Evolutionary conservation across 1,284 basidiomycete genomes (phyloP), one percentile per base, ranked within the genome.

Genomic region (Marasmius tenuissimus): DNA sequence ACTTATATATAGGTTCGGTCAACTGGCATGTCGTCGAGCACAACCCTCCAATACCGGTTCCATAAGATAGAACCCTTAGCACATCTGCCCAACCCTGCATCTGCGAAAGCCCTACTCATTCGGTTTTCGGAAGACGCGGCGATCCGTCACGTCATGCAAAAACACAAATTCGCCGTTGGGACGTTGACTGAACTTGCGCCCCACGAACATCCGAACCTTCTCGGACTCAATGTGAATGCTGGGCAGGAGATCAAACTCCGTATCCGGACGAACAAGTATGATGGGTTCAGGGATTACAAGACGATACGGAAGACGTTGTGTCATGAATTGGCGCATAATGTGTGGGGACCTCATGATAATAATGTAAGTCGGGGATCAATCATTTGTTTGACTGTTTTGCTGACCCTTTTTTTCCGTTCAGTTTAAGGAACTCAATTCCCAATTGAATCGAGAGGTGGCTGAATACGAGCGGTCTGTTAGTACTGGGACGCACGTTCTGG

Each of bases 401-500:
- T 38, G 14, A 55, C 59, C 20, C 59, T n/a, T 20, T 49, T n/a
- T 10, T 11, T n/a, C n/a, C 37, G 27, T 56, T 42, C 58, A 86
- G 86, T 92, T 93, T 74, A 93, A 92, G 69, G 81, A 85, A 61
- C 78, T 93, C 12, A 92, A 92, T 70, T 92, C 90, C 0, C 78
- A 82, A 59, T 81, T 93, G 2, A 92, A 92, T 69, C 81, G 83
- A 14, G 88, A 93, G 69, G 87, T 93, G 1, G 78, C 78, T 1
- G 85, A 86, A 65, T 92, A 84, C 60, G 92, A 93, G 69, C 78
- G 78, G 2, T 76, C 81, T 1, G 73, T 73, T 20, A 70, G 73
- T 14, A 75, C 77, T n/a, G 86, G 87, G 11, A 82, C 86, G 0
- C 85, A 89, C 68, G 73, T 76, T 52, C 75, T 91, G 1, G 79